Evolutionary conservation across 768 basidiomycete species (phyloP), one percentile per base, ranked within the genome.

Genomic region (Pleurotus pulmonarius): DNA sequence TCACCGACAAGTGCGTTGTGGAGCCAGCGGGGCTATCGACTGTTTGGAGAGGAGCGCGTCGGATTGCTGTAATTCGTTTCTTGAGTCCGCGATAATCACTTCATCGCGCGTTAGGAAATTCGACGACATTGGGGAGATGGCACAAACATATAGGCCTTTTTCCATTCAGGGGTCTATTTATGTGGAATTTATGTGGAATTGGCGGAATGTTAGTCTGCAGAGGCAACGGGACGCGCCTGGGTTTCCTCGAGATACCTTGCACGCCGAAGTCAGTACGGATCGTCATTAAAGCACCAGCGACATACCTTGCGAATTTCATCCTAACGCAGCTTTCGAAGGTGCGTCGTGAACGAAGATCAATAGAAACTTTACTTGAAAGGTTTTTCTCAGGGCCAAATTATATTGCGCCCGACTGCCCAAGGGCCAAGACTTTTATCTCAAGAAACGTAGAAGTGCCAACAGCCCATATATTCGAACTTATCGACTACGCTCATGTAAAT

Each of bases 41-140:
- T 43, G 8, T 65, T 38, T 13, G 64, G 67, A 45, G 73, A 65
- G 37, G 8, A 0, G 67, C 69, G 55, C 70, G 72, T 34, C 78
- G 78, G 55, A 90, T 82, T 1, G 77, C 76, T 12, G 74, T 73
- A 20, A 92, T 85, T 12, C 77, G 75, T 59, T 82, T 86, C 69
- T 91, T 91, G 13, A 92, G 79, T 7, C 77, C 81, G 2, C 79
- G 79, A 63, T 92, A 92, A 66, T 92, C 83, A 65, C 90, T 92
- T 60, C 37, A 56, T 29, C 6, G 9, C 7, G 20, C n/a, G 41
- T 12, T 22, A 44, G 55, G 49, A 45, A 22, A 40, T 11, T 11
- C 29, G 29, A 34, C 29, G 29, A 34, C 29, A 11, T 34, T 37
- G 24, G 41, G 62, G 25, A 25, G 22, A 18, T 16, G 40, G 20